Evolutionary conservation across 2,329 filamentous ascomycete species (phyloP).

Genomic region (Pseudocercospora crystallina): DNA sequence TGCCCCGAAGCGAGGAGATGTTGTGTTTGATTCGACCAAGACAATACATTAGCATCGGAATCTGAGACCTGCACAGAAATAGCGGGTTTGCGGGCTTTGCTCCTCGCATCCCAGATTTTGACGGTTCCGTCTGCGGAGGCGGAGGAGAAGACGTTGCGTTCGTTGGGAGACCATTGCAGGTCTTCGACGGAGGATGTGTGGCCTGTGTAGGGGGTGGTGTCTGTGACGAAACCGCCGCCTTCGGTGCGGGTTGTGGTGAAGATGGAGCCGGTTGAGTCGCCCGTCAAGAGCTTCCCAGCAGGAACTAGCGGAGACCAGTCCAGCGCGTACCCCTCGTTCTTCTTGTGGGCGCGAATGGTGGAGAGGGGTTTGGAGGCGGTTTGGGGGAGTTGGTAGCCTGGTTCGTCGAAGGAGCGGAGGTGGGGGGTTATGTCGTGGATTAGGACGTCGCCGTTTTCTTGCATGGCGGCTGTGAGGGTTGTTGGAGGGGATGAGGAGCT

Average conservation of each 20-base stretch:
- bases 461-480: slow-evolving; percentile 88
- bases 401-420: slow-evolving; percentile 83
- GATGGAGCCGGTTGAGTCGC: slow-evolving; percentile 87
- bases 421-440: slow-evolving; percentile 95
- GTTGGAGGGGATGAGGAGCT: slow-evolving; percentile 71
- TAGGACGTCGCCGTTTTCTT: slow-evolving; percentile 81
- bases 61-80: slow-evolving; percentile 81
- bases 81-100: slow-evolving; percentile 84
- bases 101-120: slow-evolving; percentile 92
- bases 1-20: slow-evolving; percentile 90
- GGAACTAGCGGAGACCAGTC: slow-evolving; percentile 88
- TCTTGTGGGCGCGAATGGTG: slow-evolving; percentile 86
- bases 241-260: slow-evolving; percentile 84
- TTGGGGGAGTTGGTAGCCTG: slow-evolving; percentile 74
- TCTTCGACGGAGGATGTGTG: slow-evolving; percentile 89
- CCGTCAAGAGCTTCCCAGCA: slow-evolving; percentile 82
- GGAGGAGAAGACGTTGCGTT: slow-evolving; percentile 91
- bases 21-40: slow-evolving; percentile 84
- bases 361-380: slow-evolving; percentile 85
- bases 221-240: slow-evolving; percentile 85
- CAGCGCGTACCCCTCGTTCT: slow-evolving; percentile 85
- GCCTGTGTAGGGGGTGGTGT: slow-evolving; percentile 77
- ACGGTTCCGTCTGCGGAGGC: slow-evolving; percentile 92
- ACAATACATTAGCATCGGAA: slow-evolving; percentile 93
- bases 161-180: slow-evolving; percentile 92